phyloP scores from a whole-genome alignment of 2,329 filamentous ascomycete species.

The Aotearoamyces nothofagi region DNA sequence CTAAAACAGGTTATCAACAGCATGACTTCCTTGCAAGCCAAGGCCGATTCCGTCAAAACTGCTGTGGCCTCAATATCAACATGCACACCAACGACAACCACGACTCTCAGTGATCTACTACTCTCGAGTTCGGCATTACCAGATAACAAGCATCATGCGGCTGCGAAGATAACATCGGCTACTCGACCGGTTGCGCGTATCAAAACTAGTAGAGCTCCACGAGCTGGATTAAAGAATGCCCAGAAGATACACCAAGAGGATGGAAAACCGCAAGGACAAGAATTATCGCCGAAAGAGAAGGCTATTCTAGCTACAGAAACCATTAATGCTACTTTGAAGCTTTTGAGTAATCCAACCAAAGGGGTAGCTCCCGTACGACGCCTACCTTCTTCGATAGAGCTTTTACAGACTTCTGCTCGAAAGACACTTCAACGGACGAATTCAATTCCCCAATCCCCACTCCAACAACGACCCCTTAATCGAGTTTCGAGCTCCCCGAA shows the following conservation, averaged over 20 bases:
- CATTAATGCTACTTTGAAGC: conserved; percentile 55
- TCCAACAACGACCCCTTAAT: conserved; percentile 46
- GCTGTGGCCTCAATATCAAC: conserved; percentile 30
- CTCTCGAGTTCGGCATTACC: conserved; percentile 17
- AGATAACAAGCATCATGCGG: conserved; percentile 5
- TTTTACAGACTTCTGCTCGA: conserved; percentile 22
- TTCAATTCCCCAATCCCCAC: conserved; percentile 42
- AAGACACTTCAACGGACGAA: conserved; percentile 35
- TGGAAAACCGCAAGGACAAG: conserved; percentile 1
- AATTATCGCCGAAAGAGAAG: conserved; percentile 40
- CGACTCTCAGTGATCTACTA: conserved; percentile 30
- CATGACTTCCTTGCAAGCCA: conserved; percentile 25
- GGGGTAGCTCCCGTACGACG: conserved; percentile 14
- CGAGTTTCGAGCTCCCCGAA: conserved; percentile 41
- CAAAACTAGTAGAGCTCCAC: conserved; percentile 16
- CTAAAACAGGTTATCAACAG: conserved; percentile 12
- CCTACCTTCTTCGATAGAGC: conserved; percentile 18
- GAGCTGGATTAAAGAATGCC: conserved; percentile 18
- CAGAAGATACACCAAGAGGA: conserved; percentile 8
- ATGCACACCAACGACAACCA: conserved; percentile 29
- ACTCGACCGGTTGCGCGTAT: conserved; percentile 11
- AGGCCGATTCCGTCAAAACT: conserved; percentile 30
- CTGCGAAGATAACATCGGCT: conserved; percentile 5
- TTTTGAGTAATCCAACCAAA: conserved; percentile 52
- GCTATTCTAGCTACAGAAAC: conserved; percentile 57